Conservation (phyloP, 2,329 filamentous ascomycete species). For the Sclerotinia sclerotiorum region DNA sequence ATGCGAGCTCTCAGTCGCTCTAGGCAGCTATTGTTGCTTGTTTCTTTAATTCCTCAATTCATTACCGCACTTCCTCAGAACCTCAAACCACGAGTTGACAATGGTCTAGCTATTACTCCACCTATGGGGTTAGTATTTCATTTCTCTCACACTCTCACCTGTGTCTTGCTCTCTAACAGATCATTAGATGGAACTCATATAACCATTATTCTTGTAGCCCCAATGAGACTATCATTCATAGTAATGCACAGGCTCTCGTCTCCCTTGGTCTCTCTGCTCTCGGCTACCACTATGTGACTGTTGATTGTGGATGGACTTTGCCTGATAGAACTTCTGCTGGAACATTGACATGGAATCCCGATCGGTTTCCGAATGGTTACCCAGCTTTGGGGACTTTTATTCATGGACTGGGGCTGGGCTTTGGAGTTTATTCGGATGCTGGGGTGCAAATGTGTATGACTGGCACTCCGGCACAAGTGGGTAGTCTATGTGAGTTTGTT, state of each 20-base stretch:
- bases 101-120: conserved; percentile 35
- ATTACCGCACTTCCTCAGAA: neutral
- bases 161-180: conserved; percentile 1
- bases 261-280: conserved; percentile 46
- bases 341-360: conserved; percentile 45
- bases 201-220: conserved; percentile 51
- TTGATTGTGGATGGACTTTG: conserved; percentile 52
- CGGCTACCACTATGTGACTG: conserved; percentile 52
- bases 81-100: conserved; percentile 26
- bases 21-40: neutral
- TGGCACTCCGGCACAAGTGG: conserved; percentile 32
- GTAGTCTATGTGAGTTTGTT: conserved; percentile 34
- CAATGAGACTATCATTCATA: conserved; percentile 48
- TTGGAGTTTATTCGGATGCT: conserved; percentile 47
- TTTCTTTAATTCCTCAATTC: conserved; percentile 3
- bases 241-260: conserved; percentile 49
- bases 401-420: conserved; percentile 44
- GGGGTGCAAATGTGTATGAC: conserved; percentile 40
- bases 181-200: conserved; percentile 49
- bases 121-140: conserved; percentile 32
- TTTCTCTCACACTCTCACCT: neutral
- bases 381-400: conserved; percentile 46
- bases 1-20: neutral
- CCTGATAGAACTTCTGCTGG: conserved; percentile 40
- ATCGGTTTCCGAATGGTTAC: conserved; percentile 46